Base-by-base conservation (phyloP, 2,329 filamentous ascomycete genomes). In the Arthroderma sp. region DNA sequence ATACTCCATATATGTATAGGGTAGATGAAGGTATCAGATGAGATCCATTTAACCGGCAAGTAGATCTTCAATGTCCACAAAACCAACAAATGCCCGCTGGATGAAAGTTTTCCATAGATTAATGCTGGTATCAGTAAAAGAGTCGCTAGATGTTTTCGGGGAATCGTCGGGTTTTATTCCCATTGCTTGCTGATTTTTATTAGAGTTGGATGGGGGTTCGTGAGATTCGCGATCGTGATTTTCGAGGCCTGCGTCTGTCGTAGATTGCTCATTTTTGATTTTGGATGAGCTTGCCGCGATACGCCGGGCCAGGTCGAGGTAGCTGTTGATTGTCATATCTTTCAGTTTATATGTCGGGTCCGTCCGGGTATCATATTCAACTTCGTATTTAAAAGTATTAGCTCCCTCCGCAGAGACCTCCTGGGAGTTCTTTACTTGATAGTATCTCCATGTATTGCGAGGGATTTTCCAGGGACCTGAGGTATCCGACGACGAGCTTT, bases 311-410 rank as follows among this genome's bases (percentile, higher is more conserved):
- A 96, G 72, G 49, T 83, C 74, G 38, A 96, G 68, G 59, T 83
- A 83, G 59, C 79, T 93, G 50, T 77, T 73, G 43, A 95, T 83
- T 0, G 89, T 96, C 61, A 98, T 66, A 63, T 96, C 89, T 37
- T 76, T 71, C 54, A 95, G 64, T 49, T 77, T 74, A 60, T 88
- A 95, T 1, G 82, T 63, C 47, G 77, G 66, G 59, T 96, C 87
- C 22, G 80, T 74, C 45, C 77, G 81, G 0, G 88, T 96, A 60
- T 80, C 80, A 61, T 98, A 98, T 61, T 94, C 86, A 40, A 94
- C 70, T 58, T 94, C 74, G 57, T 78, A 96, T 10, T 70, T 59
- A 61, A 95, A 86, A 31, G 81, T 3, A 22, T 22, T 22, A 22
- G 15, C 15, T 22, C 15, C 15, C 15, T 22, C 15, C 15, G 15